These are phyloP conservation scores for Phanerochaete carnosa DNA, from an alignment of 768 basidiomycete genomes.

Conservation along the genomic window DNA sequence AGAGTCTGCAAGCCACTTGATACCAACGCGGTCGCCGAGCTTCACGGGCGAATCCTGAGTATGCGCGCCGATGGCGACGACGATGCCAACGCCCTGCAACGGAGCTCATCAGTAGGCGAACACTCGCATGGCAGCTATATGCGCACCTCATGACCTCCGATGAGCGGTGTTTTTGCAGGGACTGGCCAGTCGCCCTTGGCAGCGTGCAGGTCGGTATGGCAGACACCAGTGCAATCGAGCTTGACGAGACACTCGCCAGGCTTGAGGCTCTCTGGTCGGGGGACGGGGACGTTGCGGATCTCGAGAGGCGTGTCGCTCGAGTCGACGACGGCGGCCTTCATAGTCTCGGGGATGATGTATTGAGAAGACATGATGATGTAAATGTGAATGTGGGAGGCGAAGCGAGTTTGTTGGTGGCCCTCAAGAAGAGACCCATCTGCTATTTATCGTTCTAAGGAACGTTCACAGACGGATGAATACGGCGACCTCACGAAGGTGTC, in stretches of 20 bases:
- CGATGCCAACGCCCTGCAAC: conserved; percentile 68
- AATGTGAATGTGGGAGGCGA: neutral
- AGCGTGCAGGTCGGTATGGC: conserved; percentile 82
- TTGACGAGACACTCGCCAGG: conserved; percentile 77
- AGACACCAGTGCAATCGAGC: conserved; percentile 77
- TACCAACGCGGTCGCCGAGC: conserved; percentile 76
- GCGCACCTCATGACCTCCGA: conserved; percentile 63
- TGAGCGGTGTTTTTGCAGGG: conserved; percentile 56
- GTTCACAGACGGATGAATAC: neutral
- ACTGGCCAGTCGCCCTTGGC: conserved; percentile 80
- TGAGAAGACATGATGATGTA: conserved; percentile 19
- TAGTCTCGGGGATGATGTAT: conserved; percentile 37
- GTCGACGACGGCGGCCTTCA: conserved; percentile 39
- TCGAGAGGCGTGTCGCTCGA: conserved; percentile 27
- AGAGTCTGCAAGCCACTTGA: conserved; percentile 77
- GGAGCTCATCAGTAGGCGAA: neutral
- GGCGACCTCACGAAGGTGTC: neutral
- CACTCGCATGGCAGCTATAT: neutral
- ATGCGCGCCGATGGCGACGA: conserved; percentile 76
- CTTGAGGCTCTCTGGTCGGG: conserved; percentile 47
- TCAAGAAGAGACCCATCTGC: neutral
- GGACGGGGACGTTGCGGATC: conserved; percentile 53
- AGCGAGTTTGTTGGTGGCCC: neutral
- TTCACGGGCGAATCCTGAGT: conserved; percentile 59
- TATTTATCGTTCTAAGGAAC: neutral